These are phyloP conservation scores for Dactylellina parvicollis DNA, from an alignment of 2,329 filamentous ascomycete species.

Conservation along the genomic window DNA sequence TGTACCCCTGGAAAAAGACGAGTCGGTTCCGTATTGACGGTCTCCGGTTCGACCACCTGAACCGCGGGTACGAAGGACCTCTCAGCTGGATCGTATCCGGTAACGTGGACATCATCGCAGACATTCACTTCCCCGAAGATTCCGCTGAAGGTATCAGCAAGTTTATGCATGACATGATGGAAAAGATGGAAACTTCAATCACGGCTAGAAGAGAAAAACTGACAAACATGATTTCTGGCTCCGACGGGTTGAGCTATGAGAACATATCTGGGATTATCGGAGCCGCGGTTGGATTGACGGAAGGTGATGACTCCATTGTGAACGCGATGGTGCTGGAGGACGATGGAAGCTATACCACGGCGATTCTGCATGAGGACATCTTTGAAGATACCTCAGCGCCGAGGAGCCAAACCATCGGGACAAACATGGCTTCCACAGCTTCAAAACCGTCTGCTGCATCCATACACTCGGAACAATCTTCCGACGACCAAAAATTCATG, in stretches of 20 bases:
- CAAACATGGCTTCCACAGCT: not conserved
- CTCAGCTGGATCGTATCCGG: slow-evolving; percentile 99
- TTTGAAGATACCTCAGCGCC: slow-evolving; percentile 16
- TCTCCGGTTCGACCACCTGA: slow-evolving; percentile 93
- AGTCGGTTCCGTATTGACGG: slow-evolving; percentile 91
- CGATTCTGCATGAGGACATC: slow-evolving; percentile 17
- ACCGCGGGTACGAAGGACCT: slow-evolving; percentile 88
- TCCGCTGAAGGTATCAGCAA: slow-evolving; percentile 88
- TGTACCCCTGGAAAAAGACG: slow-evolving; percentile 88
- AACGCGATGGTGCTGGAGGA: slow-evolving; percentile 12
- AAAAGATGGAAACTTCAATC: slow-evolving; percentile 91
- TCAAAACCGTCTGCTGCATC: slow-evolving; percentile 4
- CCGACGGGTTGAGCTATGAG: slow-evolving; percentile 30
- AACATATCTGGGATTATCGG: slow-evolving; percentile 42
- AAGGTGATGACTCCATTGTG: not conserved
- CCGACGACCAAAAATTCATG: slow-evolving; percentile 61
- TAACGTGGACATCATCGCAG: slow-evolving; percentile 94
- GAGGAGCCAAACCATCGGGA: too few species aligned
- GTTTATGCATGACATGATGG: slow-evolving; percentile 96
- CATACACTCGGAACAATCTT: slow-evolving; percentile 5
- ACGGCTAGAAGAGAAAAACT: slow-evolving; percentile 62
- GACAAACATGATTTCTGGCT: slow-evolving; percentile 29
- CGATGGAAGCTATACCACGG: slow-evolving; percentile 17
- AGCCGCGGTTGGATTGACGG: slow-evolving; percentile 38
- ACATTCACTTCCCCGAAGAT: slow-evolving; percentile 92